Evolutionary conservation across 345 rosid genomes (phyloP).

Genomic region (Psidium guajava): DNA sequence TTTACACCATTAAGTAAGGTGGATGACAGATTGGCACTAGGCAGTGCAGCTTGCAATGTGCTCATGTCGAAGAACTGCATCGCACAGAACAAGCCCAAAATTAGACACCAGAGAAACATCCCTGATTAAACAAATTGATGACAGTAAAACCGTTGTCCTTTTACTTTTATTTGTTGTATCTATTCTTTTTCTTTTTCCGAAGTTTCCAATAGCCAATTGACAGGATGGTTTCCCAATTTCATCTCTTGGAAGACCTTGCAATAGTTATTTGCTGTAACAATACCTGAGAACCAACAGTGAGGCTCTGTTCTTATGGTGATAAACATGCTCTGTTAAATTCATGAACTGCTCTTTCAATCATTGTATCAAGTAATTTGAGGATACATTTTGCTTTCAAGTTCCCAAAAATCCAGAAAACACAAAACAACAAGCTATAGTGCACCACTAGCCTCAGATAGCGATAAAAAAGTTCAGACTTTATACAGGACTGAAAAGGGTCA

Average conservation of each 20-base stretch:
- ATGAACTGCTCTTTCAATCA: neutral
- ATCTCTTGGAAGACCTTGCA: neutral
- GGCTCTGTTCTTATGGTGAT: neutral
- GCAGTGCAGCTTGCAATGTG: constrained; percentile 61
- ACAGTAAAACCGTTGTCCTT: neutral
- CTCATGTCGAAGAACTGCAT: constrained; percentile 79
- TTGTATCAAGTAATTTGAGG: neutral
- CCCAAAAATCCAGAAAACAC: neutral
- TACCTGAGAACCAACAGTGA: neutral
- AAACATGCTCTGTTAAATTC: neutral
- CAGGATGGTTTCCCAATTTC: neutral
- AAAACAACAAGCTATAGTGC: neutral
- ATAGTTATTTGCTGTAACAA: neutral
- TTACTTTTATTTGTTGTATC: neutral
- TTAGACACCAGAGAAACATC: neutral
- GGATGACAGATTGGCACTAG: constrained; percentile 37
- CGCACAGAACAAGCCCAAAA: constrained; percentile 1
- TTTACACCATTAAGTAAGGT: constrained; percentile 33
- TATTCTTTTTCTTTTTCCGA: neutral
- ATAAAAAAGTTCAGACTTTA: neutral
- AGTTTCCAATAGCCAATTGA: neutral
- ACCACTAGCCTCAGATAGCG: neutral
- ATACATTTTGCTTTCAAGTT: neutral
- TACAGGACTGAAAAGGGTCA: neutral
- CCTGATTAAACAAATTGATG: neutral